Evolutionary conservation across 306 rosid species (phyloP).

Genomic region (Vigna hirtella): DNA sequence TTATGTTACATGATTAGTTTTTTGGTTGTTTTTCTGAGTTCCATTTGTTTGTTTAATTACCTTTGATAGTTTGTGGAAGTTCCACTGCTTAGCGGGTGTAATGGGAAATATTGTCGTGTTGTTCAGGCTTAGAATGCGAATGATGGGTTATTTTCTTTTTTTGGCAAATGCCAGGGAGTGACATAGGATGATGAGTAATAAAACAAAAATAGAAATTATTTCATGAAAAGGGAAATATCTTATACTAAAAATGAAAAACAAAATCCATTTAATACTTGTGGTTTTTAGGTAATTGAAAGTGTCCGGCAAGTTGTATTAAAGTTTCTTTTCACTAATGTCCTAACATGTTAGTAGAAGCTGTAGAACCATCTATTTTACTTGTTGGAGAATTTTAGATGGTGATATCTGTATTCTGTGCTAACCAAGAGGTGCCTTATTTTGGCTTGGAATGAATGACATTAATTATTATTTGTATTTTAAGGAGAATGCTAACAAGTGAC

Average conservation of each 20-base stretch:
- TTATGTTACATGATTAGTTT: slow-evolving; percentile 18
- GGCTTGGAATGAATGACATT: slow-evolving; percentile 1
- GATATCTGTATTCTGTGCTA: slow-evolving; percentile 1
- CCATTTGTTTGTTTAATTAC: neutral
- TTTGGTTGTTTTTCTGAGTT: slow-evolving; percentile 8
- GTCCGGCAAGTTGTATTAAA: neutral
- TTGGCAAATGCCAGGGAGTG: neutral
- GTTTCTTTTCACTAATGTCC: neutral
- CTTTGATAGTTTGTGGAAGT: slow-evolving; percentile 8
- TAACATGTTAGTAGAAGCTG: neutral
- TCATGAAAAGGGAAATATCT: neutral
- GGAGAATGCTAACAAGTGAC: neutral
- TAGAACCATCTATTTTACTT: neutral
- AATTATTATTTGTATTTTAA: neutral
- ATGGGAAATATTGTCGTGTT: neutral
- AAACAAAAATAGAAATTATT: slow-evolving; percentile 5
- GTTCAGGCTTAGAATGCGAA: neutral
- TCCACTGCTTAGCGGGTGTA: neutral
- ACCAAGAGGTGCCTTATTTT: slow-evolving; percentile 6
- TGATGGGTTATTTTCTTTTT: neutral
- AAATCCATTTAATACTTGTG: too few relatives aligned
- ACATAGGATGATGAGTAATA: neutral
- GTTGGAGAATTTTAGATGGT: neutral
- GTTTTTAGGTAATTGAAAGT: neutral
- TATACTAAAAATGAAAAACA: neutral